phyloP scores from a whole-genome alignment of 805 yeast species.

The Barnettozyma populi region DNA sequence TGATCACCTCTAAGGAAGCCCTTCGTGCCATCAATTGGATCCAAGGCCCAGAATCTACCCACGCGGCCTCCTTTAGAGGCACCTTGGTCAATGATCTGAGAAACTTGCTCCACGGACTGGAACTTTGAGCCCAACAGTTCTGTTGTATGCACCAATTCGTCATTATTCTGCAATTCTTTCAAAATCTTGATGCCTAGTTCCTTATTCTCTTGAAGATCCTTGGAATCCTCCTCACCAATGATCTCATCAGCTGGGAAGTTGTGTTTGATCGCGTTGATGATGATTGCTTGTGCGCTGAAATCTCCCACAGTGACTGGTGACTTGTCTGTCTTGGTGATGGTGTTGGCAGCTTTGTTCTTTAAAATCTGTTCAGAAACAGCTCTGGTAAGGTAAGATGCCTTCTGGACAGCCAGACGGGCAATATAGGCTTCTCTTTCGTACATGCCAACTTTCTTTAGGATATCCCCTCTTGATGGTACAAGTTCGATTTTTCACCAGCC shows the following conservation, averaged over 20 bases:
- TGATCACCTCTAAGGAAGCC: conserved; percentile 96
- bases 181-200: conserved; percentile 51
- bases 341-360: conserved; percentile 41
- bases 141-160: conserved; percentile 35
- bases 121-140: conserved; percentile 34
- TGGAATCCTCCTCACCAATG: conserved; percentile 93
- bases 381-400: conserved; percentile 76
- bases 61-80: conserved; percentile 68
- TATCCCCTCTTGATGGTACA: background rate
- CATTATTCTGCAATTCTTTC: conserved; percentile 50
- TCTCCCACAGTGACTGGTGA: conserved; percentile 98
- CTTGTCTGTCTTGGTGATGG: conserved; percentile 76
- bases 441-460: conserved; percentile 6
- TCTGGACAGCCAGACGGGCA: conserved; percentile 85
- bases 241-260: conserved; percentile 82
- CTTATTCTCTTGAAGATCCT: conserved; percentile 48
- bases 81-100: conserved; percentile 72
- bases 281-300: conserved; percentile 91
- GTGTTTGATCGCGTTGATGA: conserved; percentile 72
- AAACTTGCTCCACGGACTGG: conserved; percentile 42
- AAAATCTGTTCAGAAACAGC: conserved; percentile 51
- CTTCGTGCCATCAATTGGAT: conserved; percentile 97
- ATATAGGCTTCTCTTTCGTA: conserved; percentile 66
- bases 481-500: background rate
- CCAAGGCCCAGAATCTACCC: conserved; percentile 94